phyloP scores from a whole-genome alignment of 2,329 filamentous ascomycete genomes.

The Alternaria arborescens region DNA sequence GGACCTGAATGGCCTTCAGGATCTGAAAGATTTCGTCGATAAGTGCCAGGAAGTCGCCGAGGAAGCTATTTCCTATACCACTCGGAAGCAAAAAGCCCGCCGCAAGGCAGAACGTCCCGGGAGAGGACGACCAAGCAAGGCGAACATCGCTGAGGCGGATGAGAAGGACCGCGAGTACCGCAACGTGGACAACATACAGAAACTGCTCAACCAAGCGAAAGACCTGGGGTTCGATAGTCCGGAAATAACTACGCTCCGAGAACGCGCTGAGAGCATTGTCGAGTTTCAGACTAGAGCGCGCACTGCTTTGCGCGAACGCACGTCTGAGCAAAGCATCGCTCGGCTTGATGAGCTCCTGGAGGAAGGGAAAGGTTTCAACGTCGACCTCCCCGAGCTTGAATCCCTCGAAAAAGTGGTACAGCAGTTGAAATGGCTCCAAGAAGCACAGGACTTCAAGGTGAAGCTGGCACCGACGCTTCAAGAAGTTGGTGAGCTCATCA shows the following conservation, averaged over 20 bases:
- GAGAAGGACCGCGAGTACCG: slow-evolving; percentile 84
- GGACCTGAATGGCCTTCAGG: slow-evolving; percentile 81
- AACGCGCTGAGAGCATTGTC: slow-evolving; percentile 84
- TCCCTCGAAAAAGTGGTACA: slow-evolving; percentile 80
- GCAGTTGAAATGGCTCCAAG: slow-evolving; percentile 87
- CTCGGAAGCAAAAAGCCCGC: slow-evolving; percentile 95
- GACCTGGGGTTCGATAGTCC: slow-evolving; percentile 91
- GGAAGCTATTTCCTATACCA: slow-evolving; percentile 94
- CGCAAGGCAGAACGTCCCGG: slow-evolving; percentile 92
- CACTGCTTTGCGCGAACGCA: slow-evolving; percentile 69
- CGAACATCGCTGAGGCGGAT: slow-evolving; percentile 75
- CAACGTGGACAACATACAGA: slow-evolving; percentile 86
- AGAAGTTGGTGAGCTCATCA: slow-evolving; percentile 81
- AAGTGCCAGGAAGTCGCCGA: slow-evolving; percentile 98
- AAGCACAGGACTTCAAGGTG: slow-evolving; percentile 71
- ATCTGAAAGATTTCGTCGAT: slow-evolving; percentile 89
- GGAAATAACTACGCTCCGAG: slow-evolving; percentile 84
- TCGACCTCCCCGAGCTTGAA: slow-evolving; percentile 90
- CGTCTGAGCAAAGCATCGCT: slow-evolving; percentile 62
- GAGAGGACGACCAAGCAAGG: slow-evolving; percentile 73
- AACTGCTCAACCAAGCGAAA: slow-evolving; percentile 83
- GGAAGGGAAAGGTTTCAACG: slow-evolving; percentile 85
- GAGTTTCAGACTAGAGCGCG: slow-evolving; percentile 82
- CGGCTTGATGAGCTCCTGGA: slow-evolving; percentile 93
- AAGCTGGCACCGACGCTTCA: slow-evolving; percentile 72